Conservation (phyloP, 2,329 filamentous ascomycete species). For the Sarocladium strictum region DNA sequence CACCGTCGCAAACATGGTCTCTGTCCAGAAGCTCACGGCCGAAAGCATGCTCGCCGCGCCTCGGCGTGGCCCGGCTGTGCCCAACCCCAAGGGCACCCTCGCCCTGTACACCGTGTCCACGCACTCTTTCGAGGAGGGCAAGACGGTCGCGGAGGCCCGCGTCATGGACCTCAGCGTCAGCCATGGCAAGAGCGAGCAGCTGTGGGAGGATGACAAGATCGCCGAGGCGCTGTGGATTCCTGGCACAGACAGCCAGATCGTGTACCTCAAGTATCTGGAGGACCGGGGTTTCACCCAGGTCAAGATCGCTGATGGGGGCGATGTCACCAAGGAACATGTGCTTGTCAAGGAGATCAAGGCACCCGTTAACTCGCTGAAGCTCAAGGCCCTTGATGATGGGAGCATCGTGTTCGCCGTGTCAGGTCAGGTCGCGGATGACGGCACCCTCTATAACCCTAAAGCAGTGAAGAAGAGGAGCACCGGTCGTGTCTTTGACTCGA, state of each 20-base stretch:
- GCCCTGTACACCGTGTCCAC: conserved; percentile 34
- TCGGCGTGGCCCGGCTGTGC: conserved; percentile 27
- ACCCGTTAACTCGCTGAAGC: conserved; percentile 25
- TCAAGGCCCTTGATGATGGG: conserved; percentile 26
- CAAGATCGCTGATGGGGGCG: conserved; percentile 20
- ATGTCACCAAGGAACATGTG: conserved; percentile 17
- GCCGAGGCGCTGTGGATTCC: conserved; percentile 28
- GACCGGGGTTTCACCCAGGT: conserved; percentile 26
- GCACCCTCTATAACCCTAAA: conserved; percentile 26
- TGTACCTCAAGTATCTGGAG: conserved; percentile 23
- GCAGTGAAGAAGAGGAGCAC: conserved; percentile 18
- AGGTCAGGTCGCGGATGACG: conserved; percentile 25
- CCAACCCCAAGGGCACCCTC: conserved; percentile 33
- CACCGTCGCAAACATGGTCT: conserved; percentile 13
- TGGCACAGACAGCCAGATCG: conserved; percentile 20
- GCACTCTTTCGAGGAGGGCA: conserved; percentile 24
- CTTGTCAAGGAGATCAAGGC: conserved; percentile 25
- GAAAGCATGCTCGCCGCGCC: conserved; percentile 25
- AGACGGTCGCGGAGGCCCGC: conserved; percentile 25
- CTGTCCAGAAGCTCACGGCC: conserved; percentile 23
- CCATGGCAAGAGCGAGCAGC: conserved; percentile 19
- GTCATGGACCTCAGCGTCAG: conserved; percentile 24
- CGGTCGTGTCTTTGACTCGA: conserved; percentile 28
- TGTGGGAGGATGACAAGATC: conserved; percentile 21
- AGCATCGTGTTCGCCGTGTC: conserved; percentile 29